Conservation (phyloP, 1,284 basidiomycete species). For the Melampsora americana region DNA sequence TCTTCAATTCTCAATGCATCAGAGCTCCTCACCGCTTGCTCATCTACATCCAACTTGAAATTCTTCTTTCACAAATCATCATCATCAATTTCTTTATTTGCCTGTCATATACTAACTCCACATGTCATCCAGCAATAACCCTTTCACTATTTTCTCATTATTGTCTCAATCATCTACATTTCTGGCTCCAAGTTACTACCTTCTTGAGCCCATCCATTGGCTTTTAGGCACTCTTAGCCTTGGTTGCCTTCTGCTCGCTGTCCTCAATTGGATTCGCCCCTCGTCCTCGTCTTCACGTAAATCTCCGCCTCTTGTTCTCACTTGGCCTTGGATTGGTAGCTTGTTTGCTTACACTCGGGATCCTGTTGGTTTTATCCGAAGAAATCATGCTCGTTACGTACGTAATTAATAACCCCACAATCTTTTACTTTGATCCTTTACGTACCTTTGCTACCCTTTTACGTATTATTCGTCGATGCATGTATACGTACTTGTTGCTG, state of each 20-base stretch:
- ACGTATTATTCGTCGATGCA: constrained; percentile 1
- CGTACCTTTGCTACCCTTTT: not conserved
- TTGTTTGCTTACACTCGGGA: constrained; percentile 36
- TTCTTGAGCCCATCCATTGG: not conserved
- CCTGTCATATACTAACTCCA: not conserved
- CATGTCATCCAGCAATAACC: constrained; percentile 1
- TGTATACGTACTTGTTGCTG: not conserved
- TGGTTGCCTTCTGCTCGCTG: not conserved
- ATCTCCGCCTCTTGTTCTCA: constrained; percentile 26
- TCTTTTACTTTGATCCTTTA: not conserved
- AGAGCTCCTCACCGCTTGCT: not conserved
- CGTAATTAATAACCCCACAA: not conserved
- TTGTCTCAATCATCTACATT: not conserved
- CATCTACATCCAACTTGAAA: not conserved
- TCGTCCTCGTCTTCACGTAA: not conserved
- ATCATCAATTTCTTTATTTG: not conserved
- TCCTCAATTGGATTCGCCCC: not conserved
- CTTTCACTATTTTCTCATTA: not conserved
- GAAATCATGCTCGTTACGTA: constrained; percentile 27
- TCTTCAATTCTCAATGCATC: not conserved
- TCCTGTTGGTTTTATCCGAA: constrained; percentile 34
- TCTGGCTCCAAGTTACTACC: not conserved
- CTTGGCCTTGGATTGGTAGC: constrained; percentile 40
- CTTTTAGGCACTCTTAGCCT: not conserved
- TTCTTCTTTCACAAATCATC: not conserved